Base-by-base conservation (phyloP, 2,329 filamentous ascomycete species). In the Colletotrichum sp. region DNA sequence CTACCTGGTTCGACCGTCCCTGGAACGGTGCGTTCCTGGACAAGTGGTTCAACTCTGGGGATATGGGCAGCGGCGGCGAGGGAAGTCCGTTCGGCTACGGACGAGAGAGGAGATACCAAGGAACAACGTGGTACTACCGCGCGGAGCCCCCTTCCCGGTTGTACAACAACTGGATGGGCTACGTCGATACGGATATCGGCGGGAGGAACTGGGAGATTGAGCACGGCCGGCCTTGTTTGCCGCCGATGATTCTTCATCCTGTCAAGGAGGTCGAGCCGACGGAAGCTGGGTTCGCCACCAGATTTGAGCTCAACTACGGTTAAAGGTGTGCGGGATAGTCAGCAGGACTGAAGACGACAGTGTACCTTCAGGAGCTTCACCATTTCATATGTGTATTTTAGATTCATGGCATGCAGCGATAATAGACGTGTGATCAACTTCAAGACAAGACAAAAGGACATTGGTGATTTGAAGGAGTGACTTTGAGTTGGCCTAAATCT, bases 1-100 rank as follows among this genome's bases (percentile, higher is more conserved):
- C 95, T 2, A 91, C 96, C 63, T 96, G 93, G 83, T 95, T 95
- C 80, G 94, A 96, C 83, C 91, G 94, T 75, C 90, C 93, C 66
- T 96, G 94, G 94, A 85, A 85, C 34, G 87, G 89, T 4, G 83
- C 86, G 26, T 89, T 89, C 75, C 82, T 93, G 28, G 87, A 88
- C 36, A 88, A 86, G 76, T 92, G 89, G 88, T 92, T 93, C 84
- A 93, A 93, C 76, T 88, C 90, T 8, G 91, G 91, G 1, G 86
- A 87, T 6, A 88, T 87, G 9, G 90, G 90, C 9, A 88, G 86
- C 32, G 91, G 91, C 63, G 88, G 89, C 22, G 84, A 87, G 28
- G 89, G 89, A 63, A 91, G 89, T 72, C 88, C 91, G 36, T 91
- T 91, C 85, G 90, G 90, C 32, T 91, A 89, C 90, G 90, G 90